Evolutionary conservation across 2,329 filamentous ascomycete species (phyloP).

Genomic region (Tolypocladium pustulatum): DNA sequence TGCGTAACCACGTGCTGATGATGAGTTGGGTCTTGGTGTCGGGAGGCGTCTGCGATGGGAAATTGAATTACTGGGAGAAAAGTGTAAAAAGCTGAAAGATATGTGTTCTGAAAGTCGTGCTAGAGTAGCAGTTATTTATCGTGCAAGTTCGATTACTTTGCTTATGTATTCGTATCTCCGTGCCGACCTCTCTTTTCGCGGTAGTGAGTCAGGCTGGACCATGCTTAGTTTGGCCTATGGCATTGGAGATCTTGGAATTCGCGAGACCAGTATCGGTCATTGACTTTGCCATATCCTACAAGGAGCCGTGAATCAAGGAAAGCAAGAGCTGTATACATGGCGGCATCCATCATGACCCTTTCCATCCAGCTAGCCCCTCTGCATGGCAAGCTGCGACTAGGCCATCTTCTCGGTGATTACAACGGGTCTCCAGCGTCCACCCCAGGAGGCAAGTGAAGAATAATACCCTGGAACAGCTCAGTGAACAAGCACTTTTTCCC

Average conservation of each 20-base stretch:
- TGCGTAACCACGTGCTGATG: constrained; percentile 22
- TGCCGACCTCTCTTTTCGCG: no score
- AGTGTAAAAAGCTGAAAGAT: neutral
- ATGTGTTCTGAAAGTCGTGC: neutral
- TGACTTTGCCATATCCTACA: neutral
- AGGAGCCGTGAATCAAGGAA: neutral
- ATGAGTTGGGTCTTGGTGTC: constrained; percentile 1
- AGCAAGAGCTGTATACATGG: neutral
- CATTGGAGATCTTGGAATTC: no score
- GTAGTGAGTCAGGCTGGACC: no score
- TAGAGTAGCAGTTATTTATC: neutral
- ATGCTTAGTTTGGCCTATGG: no score
- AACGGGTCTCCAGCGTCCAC: neutral
- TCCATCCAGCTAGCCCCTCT: neutral
- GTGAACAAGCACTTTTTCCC: neutral
- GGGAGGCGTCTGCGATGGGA: constrained; percentile 1
- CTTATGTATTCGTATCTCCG: neutral
- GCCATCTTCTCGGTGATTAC: neutral
- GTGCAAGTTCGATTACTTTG: neutral
- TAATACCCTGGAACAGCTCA: neutral
- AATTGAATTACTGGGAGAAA: neutral
- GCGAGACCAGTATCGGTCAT: neutral
- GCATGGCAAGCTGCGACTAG: neutral
- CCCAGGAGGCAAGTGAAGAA: no score
- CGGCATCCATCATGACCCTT: neutral